Percentiles rank a stretch among this genome's conserved stretches.
These are phyloP conservation scores for Phytophthora cryptogea DNA, from an alignment of 352 stramenopile genomes.

Conservation along the genomic window DNA sequence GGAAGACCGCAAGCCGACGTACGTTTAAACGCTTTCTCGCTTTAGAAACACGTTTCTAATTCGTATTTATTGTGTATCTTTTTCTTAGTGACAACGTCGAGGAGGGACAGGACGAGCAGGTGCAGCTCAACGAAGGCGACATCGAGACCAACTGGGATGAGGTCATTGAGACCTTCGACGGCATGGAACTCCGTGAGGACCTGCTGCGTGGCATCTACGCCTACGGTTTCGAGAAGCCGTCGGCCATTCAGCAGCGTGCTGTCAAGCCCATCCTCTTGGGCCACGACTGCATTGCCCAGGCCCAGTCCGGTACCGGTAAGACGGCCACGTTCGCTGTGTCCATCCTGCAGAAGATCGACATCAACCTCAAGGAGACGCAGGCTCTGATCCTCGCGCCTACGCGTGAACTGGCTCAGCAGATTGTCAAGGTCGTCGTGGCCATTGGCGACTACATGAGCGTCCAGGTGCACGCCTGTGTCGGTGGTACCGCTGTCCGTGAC, in stretches of 20 bases:
- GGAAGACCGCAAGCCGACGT: slow-evolving; percentile 78
- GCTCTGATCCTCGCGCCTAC: slow-evolving; percentile 99
- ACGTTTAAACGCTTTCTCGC: slow-evolving; percentile 14
- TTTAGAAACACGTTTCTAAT: slow-evolving; percentile 11
- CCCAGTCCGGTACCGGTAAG: slow-evolving; percentile 99
- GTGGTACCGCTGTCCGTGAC: slow-evolving; percentile 97
- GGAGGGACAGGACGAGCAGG: slow-evolving; percentile 67
- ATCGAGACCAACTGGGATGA: slow-evolving; percentile 99
- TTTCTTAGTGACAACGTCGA: slow-evolving; percentile 57
- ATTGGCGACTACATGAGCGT: slow-evolving; percentile 97
- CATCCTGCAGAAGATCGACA: slow-evolving; percentile 98
- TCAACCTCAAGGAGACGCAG: slow-evolving; percentile 95
- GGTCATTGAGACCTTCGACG: slow-evolving; percentile 98
- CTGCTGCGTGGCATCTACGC: slow-evolving; percentile 99
- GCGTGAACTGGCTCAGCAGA: slow-evolving; percentile 99
- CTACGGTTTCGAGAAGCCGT: slow-evolving; percentile 99
- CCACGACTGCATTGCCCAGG: slow-evolving; percentile 98
- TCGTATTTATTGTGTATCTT: slow-evolving; percentile 3
- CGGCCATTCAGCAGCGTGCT: slow-evolving; percentile 99
- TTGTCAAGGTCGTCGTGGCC: slow-evolving; percentile 97
- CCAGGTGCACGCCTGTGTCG: slow-evolving; percentile 97
- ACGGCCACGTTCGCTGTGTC: slow-evolving; percentile 99
- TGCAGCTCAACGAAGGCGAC: slow-evolving; percentile 90
- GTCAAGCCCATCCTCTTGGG: slow-evolving; percentile 98
- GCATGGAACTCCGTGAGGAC: slow-evolving; percentile 98